Base-by-base conservation (phyloP, 805 yeast species). In the Wickerhamomyces hampshirensis region DNA sequence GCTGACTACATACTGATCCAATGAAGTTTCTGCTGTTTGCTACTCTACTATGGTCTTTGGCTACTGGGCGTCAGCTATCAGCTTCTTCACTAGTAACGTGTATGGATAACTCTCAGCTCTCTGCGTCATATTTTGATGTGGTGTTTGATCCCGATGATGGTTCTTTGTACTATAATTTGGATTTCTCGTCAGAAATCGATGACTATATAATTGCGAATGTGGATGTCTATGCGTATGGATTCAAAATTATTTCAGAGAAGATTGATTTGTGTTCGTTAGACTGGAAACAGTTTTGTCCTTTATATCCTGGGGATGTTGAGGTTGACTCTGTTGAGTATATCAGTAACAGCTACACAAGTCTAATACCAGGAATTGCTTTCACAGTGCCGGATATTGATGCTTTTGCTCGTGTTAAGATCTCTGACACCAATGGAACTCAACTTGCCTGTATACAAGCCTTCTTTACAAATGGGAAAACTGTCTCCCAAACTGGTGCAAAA, bases 361-460 rank as follows among this genome's bases (percentile, higher is more conserved):
- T 66, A 55, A 75, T 89, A 46, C 97, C 97, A 1, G 88, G 84
- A 9, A 81, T 88, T 43, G 93, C 96, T 2, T 89, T 75, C 61
- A 77, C 88, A 1, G 75, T 93, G 38, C 99, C 99, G 0, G 96
- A 93, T 60, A 68, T 93, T 48, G 99, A 93, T 53, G 99, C 55
- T 3, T 50, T 59, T 71, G 71, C 96, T 4, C 74, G 84, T 42
- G 95, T 89, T 18, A 66, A 78, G 42, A 86, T 94, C 30, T 59
- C 59, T 28, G 75, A 73, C 51, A 62, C 70, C 5, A 34, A 51
- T 13, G 94, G 88, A 12, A 59, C 62, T 2, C 71, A 80, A 4
- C 65, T 89, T 40, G 98, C 98, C 4, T 93, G 99, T 71, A 93
- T 93, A 12, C 86, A 84, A 56, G 97, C 97, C 0, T 69, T 75